Evolutionary conservation across 371 early-diverging fungal genomes (phyloP), one percentile per base, ranked within the genome.

Genomic region (Thermomucor indicae-seudaticae): DNA sequence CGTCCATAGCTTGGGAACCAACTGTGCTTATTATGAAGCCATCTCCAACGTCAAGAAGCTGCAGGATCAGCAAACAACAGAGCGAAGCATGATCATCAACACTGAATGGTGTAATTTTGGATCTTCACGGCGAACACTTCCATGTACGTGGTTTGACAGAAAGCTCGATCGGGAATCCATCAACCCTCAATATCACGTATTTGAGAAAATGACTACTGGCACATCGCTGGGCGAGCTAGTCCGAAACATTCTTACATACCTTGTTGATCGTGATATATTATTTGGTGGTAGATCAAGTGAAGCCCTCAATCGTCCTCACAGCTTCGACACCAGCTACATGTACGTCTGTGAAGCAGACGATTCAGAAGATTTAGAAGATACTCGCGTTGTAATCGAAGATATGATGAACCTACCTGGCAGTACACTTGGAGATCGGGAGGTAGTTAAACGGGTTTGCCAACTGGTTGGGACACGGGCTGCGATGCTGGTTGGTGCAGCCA

Each of bases 161-260:
- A 74, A 78, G 42, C 79, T 94, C 40, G 94, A 95, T 60, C 75
- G 85, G 35, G 80, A 80, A 49, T 86, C 92, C 17, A 60, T 74
- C 23, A 87, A 91, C 59, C 90, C 90, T 19, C 78, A 81, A 25
- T 72, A 81, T 60, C 93, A 94, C 63, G 80, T 86, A 35, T 92
- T 90, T 67, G 96, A 95, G 58, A 95, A 97, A 67, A 87, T 94
- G 88, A 86, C 94, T n/a, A 88, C 91, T n/a, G 96, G 96, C n/a
- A 81, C 91, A 55, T 95, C 93, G 64, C 64, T 96, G 35, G 95
- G 95, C 43, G 97, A 96, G 67, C 61, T 96, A 16, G 84, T 83
- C 19, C 81, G 97, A 35, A 78, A 80, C 50, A 83, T 86, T 28
- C 54, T 89, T 10, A 75, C 90, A 25, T 87, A 95, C 58, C 81